A percentile compares a stretch with the other conserved stretches of the same genome.
These are phyloP conservation scores for Tolypocladium endophyticum DNA, from an alignment of 2,329 filamentous ascomycete genomes.

Conservation along the genomic window DNA sequence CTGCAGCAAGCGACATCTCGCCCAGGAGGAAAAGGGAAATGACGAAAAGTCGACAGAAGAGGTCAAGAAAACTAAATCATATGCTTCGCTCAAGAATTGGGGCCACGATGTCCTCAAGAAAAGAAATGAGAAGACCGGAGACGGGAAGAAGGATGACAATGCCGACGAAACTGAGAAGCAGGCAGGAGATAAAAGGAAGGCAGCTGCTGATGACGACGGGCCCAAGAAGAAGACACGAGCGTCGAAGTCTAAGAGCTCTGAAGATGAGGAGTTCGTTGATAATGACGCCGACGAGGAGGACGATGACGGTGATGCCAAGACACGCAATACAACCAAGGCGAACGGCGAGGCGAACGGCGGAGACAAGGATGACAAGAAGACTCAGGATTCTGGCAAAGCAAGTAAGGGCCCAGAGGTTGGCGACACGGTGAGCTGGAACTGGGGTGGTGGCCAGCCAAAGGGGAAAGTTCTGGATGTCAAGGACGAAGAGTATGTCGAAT, in stretches of 20 bases:
- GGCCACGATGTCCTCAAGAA: conserved; percentile 42
- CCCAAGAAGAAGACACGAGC: conserved; percentile 4
- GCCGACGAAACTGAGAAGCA: conserved; percentile 6
- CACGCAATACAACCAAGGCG: neutral
- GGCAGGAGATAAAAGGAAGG: conserved; percentile 17
- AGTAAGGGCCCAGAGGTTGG: conserved; percentile 25
- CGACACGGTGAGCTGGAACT: conserved; percentile 36
- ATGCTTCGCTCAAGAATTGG: conserved; percentile 54
- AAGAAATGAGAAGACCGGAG: conserved; percentile 5
- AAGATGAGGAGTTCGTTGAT: conserved; percentile 1
- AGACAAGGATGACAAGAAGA: neutral
- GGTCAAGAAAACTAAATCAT: conserved; percentile 38
- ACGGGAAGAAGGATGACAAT: conserved; percentile 4
- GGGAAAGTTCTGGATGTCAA: conserved; percentile 35
- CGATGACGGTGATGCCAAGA: neutral
- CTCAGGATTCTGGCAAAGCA: conserved; percentile 2
- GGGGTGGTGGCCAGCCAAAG: conserved; percentile 30
- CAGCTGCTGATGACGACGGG: conserved; percentile 7
- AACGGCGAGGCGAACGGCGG: neutral
- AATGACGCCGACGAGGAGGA: conserved; percentile 2
- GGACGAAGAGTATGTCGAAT: conserved; percentile 22
- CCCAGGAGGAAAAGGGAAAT: conserved; percentile 50
- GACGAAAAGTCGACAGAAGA: conserved; percentile 35
- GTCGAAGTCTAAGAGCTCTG: neutral
- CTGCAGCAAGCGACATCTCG: conserved; percentile 48